phyloP scores from a whole-genome alignment of 164 flowering plant genomes.

The Houttuynia cordata region DNA sequence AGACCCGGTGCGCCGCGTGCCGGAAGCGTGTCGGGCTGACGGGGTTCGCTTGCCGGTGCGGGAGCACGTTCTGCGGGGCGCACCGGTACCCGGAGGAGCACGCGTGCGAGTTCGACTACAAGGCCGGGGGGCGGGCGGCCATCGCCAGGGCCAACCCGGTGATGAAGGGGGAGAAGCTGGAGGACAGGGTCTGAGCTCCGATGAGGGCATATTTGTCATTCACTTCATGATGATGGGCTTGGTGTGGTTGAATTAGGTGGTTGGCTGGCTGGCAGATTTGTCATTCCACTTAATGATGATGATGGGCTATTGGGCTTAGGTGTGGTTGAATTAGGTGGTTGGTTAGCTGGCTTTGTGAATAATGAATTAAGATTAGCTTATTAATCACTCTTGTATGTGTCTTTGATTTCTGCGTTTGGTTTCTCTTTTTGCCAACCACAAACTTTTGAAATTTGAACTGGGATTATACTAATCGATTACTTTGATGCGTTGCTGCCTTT shows the following conservation, averaged over 20 bases:
- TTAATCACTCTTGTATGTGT: too few species aligned
- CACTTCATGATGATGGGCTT: not conserved
- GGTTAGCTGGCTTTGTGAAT: too few species aligned
- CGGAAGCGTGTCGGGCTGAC: conserved; percentile 8
- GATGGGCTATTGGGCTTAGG: too few species aligned
- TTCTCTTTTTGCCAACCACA: too few species aligned
- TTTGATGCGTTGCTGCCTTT: too few species aligned
- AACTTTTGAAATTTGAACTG: too few species aligned
- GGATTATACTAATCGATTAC: too few species aligned
- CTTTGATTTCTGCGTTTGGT: too few species aligned
- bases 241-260: not conserved
- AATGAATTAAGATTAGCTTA: too few species aligned
- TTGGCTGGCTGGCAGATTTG: too few species aligned
- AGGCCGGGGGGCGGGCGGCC: conserved; percentile 14
- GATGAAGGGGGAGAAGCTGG: conserved; percentile 15
- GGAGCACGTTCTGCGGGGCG: conserved; percentile 16
- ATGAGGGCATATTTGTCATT: conserved; percentile 2
- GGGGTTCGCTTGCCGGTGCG: conserved; percentile 25
- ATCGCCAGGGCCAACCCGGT: conserved; percentile 20
- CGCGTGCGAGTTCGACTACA: conserved; percentile 20
- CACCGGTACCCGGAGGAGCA: conserved; percentile 23
- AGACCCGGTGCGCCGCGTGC: conserved; percentile 10
- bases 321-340: too few species aligned
- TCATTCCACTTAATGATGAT: too few species aligned
- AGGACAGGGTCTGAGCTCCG: conserved; percentile 8